Percentiles rank a stretch among this genome's conserved stretches.
Evolutionary conservation across 495 filamentous ascomycete genomes (phyloP).

Genomic region (Podospora australis): DNA sequence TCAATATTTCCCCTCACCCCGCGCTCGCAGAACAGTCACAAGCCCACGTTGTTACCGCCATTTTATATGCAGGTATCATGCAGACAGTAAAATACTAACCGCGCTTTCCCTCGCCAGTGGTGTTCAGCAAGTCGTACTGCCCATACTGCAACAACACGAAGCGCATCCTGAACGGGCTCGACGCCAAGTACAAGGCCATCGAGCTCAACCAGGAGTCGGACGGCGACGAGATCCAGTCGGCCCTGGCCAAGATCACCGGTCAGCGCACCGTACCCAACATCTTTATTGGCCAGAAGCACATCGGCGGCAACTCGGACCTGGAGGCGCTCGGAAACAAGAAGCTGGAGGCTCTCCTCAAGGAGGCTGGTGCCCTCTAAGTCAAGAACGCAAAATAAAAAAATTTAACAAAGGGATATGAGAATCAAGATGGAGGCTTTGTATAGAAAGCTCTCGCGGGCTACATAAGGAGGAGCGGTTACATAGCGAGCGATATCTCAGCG

Average conservation of each 20-base stretch:
- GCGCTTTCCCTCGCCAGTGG: too few relatives aligned
- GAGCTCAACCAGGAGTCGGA: slow-evolving; percentile 86
- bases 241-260: slow-evolving; percentile 68
- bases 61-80: neutral
- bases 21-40: too few relatives aligned
- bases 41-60: too few relatives aligned
- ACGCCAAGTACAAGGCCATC: slow-evolving; percentile 66
- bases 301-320: slow-evolving; percentile 94
- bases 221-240: slow-evolving; percentile 74
- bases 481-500: too few relatives aligned
- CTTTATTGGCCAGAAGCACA: slow-evolving; percentile 84
- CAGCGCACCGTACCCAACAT: slow-evolving; percentile 93
- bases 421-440: too few relatives aligned
- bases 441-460: too few relatives aligned
- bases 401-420: too few relatives aligned
- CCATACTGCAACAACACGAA: slow-evolving; percentile 88
- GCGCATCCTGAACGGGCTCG: slow-evolving; percentile 56
- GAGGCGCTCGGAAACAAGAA: slow-evolving; percentile 48
- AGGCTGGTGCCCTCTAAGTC: slow-evolving; percentile 34
- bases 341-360: slow-evolving; percentile 34
- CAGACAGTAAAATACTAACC: too few relatives aligned
- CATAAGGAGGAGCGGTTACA: too few relatives aligned
- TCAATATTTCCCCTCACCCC: too few relatives aligned
- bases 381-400: too few relatives aligned
- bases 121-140: slow-evolving; percentile 96